These are phyloP conservation scores for Omphalotus guepiniiformis DNA, from an alignment of 768 basidiomycete species.

Conservation along the genomic window DNA sequence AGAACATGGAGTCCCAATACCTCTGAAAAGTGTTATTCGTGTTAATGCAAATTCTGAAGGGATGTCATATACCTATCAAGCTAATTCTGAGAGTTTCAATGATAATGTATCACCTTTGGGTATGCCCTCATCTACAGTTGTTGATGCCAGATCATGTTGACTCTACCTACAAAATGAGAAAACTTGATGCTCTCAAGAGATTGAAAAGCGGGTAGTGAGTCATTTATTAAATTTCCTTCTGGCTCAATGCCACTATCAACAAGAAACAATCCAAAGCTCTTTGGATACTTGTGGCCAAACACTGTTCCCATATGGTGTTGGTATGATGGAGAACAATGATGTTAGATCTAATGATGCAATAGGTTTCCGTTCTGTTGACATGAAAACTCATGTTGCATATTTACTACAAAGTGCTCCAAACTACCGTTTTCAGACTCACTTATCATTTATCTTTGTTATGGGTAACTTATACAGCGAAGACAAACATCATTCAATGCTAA, in stretches of 20 bases:
- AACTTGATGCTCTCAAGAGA: conserved; percentile 8
- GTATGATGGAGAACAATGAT: conserved; percentile 14
- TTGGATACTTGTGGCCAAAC: conserved; percentile 16
- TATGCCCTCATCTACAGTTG: conserved; percentile 10
- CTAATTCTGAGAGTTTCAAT: conserved; percentile 12
- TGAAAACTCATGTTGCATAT: conserved; percentile 10
- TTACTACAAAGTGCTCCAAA: conserved; percentile 8
- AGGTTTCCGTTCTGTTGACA: conserved; percentile 11
- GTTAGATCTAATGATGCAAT: background rate
- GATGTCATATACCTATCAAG: conserved; percentile 13
- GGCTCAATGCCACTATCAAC: conserved; percentile 12
- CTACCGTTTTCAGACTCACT: conserved; percentile 13
- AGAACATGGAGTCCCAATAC: conserved; percentile 10
- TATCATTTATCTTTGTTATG: conserved; percentile 14
- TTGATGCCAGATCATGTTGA: conserved; percentile 13
- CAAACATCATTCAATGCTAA: conserved; percentile 10
- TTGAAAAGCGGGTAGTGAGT: conserved; percentile 5
- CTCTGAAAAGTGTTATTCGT: conserved; percentile 7
- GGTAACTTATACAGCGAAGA: conserved; percentile 11
- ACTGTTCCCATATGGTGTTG: conserved; percentile 19
- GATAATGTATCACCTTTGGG: background rate
- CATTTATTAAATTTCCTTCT: conserved; percentile 16
- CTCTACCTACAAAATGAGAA: conserved; percentile 13
- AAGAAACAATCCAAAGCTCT: conserved; percentile 14
- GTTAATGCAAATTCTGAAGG: conserved; percentile 9